A percentile compares a stretch with the other conserved stretches of the same genome.
These are phyloP conservation scores for Monilinia laxa DNA, from an alignment of 2,329 filamentous ascomycete species.

Conservation along the genomic window DNA sequence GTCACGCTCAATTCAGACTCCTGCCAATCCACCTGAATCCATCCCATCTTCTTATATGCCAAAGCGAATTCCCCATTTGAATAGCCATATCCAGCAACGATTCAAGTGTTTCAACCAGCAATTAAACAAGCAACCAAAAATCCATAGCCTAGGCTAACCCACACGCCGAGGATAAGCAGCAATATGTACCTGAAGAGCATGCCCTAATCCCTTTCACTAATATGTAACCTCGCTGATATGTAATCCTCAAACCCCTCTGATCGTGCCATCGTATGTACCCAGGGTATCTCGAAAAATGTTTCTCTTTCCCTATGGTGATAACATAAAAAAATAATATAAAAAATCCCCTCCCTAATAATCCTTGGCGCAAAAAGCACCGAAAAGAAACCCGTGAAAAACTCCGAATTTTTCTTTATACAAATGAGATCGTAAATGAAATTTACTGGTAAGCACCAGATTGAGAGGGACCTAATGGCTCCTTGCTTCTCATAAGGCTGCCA, in stretches of 20 bases:
- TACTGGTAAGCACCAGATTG: slow-evolving; percentile 32
- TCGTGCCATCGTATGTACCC: slow-evolving; percentile 25
- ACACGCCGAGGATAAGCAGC: slow-evolving; percentile 19
- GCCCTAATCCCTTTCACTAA: slow-evolving; percentile 11
- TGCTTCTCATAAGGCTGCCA: slow-evolving; percentile 32
- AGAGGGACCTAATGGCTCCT: slow-evolving; percentile 30
- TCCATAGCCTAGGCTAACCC: slow-evolving; percentile 13
- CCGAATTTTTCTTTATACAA: slow-evolving; percentile 14
- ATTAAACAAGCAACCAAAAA: slow-evolving; percentile 16
- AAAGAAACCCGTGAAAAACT: slow-evolving; percentile 14
- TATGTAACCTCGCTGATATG: slow-evolving; percentile 22
- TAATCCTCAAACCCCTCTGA: slow-evolving; percentile 22
- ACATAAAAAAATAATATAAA: slow-evolving; percentile 14
- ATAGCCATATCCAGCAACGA: slow-evolving; percentile 24
- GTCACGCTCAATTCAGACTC: slow-evolving; percentile 6
- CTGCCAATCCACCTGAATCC: slow-evolving; percentile 7
- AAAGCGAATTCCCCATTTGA: slow-evolving; percentile 18
- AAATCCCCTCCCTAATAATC: slow-evolving; percentile 10
- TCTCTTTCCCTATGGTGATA: slow-evolving; percentile 17
- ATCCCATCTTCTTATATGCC: slow-evolving; percentile 18
- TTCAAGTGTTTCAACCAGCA: slow-evolving; percentile 9
- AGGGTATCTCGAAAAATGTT: slow-evolving; percentile 22
- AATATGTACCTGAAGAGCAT: slow-evolving; percentile 22
- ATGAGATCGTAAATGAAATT: slow-evolving; percentile 18
- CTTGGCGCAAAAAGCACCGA: slow-evolving; percentile 1